These are phyloP conservation scores for Solanum hybrid DNA, from an alignment of 305 asterid species.

Conservation along the genomic window DNA sequence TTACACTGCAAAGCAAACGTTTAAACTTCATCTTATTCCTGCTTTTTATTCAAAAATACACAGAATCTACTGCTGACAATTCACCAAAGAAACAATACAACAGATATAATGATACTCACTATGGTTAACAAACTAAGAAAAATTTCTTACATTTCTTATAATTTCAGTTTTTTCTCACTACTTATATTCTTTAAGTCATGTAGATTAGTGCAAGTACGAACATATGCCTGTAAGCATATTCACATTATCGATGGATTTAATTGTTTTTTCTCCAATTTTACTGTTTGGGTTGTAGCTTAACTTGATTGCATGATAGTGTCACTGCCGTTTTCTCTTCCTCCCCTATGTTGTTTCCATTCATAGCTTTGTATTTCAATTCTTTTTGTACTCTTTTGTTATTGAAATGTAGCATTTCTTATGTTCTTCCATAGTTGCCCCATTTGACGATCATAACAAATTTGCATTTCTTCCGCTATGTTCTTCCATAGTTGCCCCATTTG, in stretches of 20 bases:
- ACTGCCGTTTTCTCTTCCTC: not conserved
- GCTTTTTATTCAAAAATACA: too few species aligned
- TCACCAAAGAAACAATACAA: too few species aligned
- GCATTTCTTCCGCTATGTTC: not conserved
- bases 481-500: not conserved
- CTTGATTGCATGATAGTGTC: not conserved
- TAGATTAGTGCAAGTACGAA: not conserved
- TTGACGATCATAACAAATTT: not conserved
- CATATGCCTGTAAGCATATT: not conserved
- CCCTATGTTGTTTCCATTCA: not conserved
- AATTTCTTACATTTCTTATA: too few species aligned
- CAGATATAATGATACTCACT: too few species aligned
- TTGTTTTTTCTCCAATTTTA: not conserved
- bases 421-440: not conserved
- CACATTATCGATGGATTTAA: not conserved
- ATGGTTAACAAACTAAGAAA: too few species aligned
- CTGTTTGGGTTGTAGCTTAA: not conserved
- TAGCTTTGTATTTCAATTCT: not conserved
- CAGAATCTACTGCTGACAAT: not conserved
- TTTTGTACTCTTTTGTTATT: not conserved
- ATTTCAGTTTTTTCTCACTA: too few species aligned
- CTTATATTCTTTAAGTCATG: too few species aligned
- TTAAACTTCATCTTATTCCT: not conserved
- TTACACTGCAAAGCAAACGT: not conserved
- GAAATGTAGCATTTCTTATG: not conserved